These are phyloP conservation scores for Leptographium lundbergii DNA, from an alignment of 2,329 filamentous ascomycete genomes.

Conservation along the genomic window DNA sequence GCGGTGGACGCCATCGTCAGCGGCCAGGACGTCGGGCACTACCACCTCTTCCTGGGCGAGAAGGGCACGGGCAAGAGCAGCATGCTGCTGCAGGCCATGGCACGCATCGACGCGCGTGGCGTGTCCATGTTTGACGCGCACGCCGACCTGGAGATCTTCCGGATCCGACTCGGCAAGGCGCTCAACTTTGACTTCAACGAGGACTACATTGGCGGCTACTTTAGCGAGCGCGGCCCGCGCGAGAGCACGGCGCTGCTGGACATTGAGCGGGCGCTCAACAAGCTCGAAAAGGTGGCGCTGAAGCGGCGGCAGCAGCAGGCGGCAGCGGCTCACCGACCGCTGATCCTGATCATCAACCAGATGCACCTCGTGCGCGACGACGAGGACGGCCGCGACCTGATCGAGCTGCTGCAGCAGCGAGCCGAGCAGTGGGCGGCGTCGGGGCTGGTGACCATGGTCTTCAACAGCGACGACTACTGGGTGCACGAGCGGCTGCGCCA, in stretches of 20 bases:
- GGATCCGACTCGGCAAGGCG: slow-evolving; percentile 81
- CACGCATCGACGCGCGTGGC: slow-evolving; percentile 76
- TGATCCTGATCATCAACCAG: slow-evolving; percentile 91
- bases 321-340: slow-evolving; percentile 37
- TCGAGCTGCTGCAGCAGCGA: slow-evolving; percentile 89
- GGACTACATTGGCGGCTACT: slow-evolving; percentile 93
- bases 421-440: slow-evolving; percentile 94
- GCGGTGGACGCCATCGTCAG: slow-evolving; percentile 72
- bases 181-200: slow-evolving; percentile 96
- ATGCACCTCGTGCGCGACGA: slow-evolving; percentile 85
- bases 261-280: slow-evolving; percentile 94
- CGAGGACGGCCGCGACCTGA: slow-evolving; percentile 80
- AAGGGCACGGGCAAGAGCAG: slow-evolving; percentile 95
- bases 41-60: slow-evolving; percentile 84
- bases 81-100: slow-evolving; percentile 93
- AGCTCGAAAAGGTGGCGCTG: slow-evolving; percentile 89
- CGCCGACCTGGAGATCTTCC: slow-evolving; percentile 87
- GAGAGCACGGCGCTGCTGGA: slow-evolving; percentile 88
- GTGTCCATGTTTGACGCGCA: slow-evolving; percentile 96
- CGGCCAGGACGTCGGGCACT: slow-evolving; percentile 64
- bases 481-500: slow-evolving; percentile 91
- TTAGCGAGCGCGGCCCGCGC: slow-evolving; percentile 83
- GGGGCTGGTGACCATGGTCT: slow-evolving; percentile 80
- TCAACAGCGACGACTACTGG: slow-evolving; percentile 98
- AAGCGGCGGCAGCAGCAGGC: slow-evolving; percentile 42